phyloP scores from a whole-genome alignment of 768 basidiomycete genomes.

The Leccinum barrowsii region DNA sequence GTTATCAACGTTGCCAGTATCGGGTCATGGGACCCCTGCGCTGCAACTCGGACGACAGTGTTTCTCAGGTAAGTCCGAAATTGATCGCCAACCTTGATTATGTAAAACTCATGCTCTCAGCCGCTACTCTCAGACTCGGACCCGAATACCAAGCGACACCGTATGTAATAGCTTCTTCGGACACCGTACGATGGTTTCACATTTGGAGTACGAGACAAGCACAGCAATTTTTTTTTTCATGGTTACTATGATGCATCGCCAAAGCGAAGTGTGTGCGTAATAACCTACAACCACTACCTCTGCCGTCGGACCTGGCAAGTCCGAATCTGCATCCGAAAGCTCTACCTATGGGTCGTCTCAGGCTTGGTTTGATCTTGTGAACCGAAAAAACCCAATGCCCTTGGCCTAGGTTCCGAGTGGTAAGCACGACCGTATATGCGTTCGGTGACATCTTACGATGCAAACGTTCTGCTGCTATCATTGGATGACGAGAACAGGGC shows the following conservation, averaged over 20 bases:
- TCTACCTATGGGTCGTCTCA: background rate
- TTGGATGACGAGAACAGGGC: background rate
- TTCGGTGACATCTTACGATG: background rate
- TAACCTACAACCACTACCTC: background rate
- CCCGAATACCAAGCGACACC: too few relatives aligned
- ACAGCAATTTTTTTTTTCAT: background rate
- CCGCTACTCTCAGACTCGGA: conserved; percentile 17
- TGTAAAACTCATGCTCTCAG: background rate
- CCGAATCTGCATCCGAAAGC: too few relatives aligned
- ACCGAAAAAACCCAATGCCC: background rate
- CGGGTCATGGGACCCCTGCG: too few relatives aligned
- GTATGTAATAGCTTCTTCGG: too few relatives aligned
- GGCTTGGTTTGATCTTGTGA: background rate
- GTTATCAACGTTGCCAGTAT: too few relatives aligned
- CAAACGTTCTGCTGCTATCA: background rate
- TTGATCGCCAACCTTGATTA: background rate
- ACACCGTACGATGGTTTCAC: background rate
- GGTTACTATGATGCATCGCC: conserved; percentile 43
- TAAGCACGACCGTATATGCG: background rate
- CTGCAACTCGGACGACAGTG: too few relatives aligned
- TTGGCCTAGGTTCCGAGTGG: background rate
- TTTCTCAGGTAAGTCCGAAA: too few relatives aligned
- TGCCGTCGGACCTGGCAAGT: background rate
- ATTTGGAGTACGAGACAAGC: background rate
- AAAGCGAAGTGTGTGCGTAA: background rate